phyloP scores from a whole-genome alignment of 164 flowering plant genomes.

The Umbilicus rupestris region DNA sequence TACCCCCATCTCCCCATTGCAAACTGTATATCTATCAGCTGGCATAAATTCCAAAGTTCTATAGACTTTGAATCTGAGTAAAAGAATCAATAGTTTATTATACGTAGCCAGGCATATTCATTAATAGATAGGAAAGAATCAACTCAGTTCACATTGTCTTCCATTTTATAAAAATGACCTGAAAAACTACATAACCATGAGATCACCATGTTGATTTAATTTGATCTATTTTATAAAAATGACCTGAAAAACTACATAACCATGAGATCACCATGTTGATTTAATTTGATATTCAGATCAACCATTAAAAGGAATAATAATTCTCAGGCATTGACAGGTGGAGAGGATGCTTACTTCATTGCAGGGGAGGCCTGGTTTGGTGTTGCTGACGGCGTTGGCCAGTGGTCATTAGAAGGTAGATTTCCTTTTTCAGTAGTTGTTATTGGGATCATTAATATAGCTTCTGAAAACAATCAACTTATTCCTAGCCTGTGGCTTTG shows the following conservation, averaged over 20 bases:
- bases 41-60: background rate
- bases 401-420: slow-evolving; percentile 78
- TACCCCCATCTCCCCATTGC: background rate
- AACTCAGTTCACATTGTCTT: background rate
- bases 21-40: background rate
- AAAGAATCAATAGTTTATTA: background rate
- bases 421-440: background rate
- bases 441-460: background rate
- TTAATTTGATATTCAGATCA: slow-evolving; percentile 9
- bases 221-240: too few species aligned
- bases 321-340: slow-evolving; percentile 80
- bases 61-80: background rate
- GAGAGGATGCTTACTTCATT: slow-evolving; percentile 74
- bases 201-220: background rate
- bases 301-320: slow-evolving; percentile 43
- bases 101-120: background rate
- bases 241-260: background rate
- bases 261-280: background rate
- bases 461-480: background rate
- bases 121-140: background rate
- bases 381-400: slow-evolving; percentile 78
- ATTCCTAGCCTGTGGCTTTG: background rate
- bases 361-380: slow-evolving; percentile 51
- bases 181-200: background rate
- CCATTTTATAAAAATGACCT: background rate